A percentile compares a stretch with the other conserved stretches of the same genome.
Conservation (phyloP, 257 asterid genomes). For the Schizonepeta tenuifolia region DNA sequence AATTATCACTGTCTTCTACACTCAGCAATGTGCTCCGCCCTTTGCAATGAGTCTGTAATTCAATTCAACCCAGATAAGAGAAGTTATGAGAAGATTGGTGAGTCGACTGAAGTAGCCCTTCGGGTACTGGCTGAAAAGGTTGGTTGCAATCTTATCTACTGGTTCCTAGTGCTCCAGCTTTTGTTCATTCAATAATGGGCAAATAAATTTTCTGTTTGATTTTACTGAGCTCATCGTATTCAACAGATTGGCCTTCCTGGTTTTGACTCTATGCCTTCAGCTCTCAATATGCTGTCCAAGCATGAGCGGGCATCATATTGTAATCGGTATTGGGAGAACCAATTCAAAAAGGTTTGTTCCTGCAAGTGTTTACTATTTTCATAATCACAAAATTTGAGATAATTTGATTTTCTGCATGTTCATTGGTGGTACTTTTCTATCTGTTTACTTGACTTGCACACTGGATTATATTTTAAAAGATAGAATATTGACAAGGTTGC, state of each 20-base stretch:
- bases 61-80: conserved; percentile 96
- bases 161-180: conserved; percentile 25
- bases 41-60: conserved; percentile 91
- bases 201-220: conserved; percentile 16
- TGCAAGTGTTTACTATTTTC: conserved; percentile 21
- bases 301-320: conserved; percentile 97
- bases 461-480: not conserved
- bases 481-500: not conserved
- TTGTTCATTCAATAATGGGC: conserved; percentile 15
- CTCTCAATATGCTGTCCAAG: conserved; percentile 91
- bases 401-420: not conserved
- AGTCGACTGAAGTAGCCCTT: conserved; percentile 99
- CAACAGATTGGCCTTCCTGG: conserved; percentile 99
- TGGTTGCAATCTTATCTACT: conserved; percentile 33
- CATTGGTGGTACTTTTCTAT: conserved; percentile 10
- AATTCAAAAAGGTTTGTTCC: conserved; percentile 89
- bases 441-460: not conserved
- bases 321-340: conserved; percentile 96
- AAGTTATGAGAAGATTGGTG: conserved; percentile 95
- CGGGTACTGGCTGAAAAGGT: conserved; percentile 98
- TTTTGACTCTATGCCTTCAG: conserved; percentile 97
- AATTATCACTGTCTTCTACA: conserved; percentile 92
- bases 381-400: conserved; percentile 11
- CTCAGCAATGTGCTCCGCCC: conserved; percentile 96
- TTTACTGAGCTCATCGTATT: conserved; percentile 32